Percentiles rank a stretch among this genome's conserved stretches.
Conservation (phyloP, 768 basidiomycete species). For the Daedaleopsis sinensis region DNA sequence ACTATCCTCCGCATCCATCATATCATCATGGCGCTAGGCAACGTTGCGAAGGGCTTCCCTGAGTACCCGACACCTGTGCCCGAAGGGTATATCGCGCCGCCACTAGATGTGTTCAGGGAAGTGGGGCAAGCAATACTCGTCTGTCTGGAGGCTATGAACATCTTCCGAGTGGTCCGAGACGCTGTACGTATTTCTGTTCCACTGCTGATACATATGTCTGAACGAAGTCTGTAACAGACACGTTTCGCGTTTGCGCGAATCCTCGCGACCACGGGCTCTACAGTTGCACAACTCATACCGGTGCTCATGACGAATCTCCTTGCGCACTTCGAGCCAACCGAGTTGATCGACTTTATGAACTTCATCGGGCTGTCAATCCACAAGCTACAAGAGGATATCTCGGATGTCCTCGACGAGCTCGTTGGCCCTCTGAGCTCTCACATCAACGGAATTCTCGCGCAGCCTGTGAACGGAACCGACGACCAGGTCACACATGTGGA, state of each 20-base stretch:
- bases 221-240: constrained; percentile 52
- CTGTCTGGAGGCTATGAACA: constrained; percentile 86
- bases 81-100: constrained; percentile 68
- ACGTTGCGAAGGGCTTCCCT: constrained; percentile 95
- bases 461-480: constrained; percentile 85
- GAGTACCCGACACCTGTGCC: constrained; percentile 77
- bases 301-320: constrained; percentile 90
- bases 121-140: constrained; percentile 87
- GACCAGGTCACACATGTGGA: constrained; percentile 77
- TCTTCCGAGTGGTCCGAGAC: constrained; percentile 85
- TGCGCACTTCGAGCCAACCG: constrained; percentile 87
- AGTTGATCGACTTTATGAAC: constrained; percentile 93
- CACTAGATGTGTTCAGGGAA: constrained; percentile 78
- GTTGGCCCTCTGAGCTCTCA: constrained; percentile 85
- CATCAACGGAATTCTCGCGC: constrained; percentile 76
- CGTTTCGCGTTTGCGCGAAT: constrained; percentile 94
- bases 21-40: constrained; percentile 91
- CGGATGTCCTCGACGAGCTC: constrained; percentile 87
- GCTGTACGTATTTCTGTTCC: constrained; percentile 60
- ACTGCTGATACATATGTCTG: not conserved
- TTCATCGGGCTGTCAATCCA: constrained; percentile 92
- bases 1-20: constrained; percentile 91
- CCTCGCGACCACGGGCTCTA: constrained; percentile 85
- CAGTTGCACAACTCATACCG: constrained; percentile 86
- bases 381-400: constrained; percentile 88